Evolutionary conservation across 2,329 filamentous ascomycete species (phyloP), one percentile per base, ranked within the genome.

Genomic region (Fusarium succisae): DNA sequence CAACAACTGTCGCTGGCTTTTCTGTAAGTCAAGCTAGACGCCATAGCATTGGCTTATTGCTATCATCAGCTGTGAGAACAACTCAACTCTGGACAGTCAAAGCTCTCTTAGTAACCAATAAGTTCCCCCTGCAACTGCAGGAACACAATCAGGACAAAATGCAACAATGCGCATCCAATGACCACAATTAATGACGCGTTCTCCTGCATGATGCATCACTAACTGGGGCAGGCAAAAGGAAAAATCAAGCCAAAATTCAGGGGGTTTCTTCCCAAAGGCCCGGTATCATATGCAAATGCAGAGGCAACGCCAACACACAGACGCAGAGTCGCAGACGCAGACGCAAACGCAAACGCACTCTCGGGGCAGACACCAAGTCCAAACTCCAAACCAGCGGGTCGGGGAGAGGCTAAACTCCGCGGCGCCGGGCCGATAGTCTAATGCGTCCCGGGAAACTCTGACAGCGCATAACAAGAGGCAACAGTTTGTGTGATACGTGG

Each of bases 201-300:
- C 74, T 77, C 76, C 72, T 78, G 74, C 77, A 77, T 78, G 67
- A 62, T 74, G 72, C 69, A 76, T 74, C 63, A 59, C 50, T 37
- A 60, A 51, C 56, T 48, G 48, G 48, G 58, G 54, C 44, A 65
- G 50, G 38, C 72, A 68, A 66, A 28, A 50, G 45, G 39, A 26
- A 43, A n/a, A 44, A 32, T 35, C 53, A 50, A 51, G 43, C 39
- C 43, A 41, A 45, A 32, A 45, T 55, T 41, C 62, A 70, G 66
- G 66, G 71, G 61, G 50, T 37, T 53, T 37, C 41, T 43, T 71
- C 58, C 76, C 74, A 73, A 60, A 54, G 39, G 65, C 60, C 51
- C 44, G 66, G 60, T 70, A 69, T 68, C 47, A 69, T 30, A 68
- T 67, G 54, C 54, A 68, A 67, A 65, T 70, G 69, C 56, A 67